These are phyloP conservation scores for Kandelia obovata DNA, from an alignment of 345 rosid genomes.

Conservation along the genomic window DNA sequence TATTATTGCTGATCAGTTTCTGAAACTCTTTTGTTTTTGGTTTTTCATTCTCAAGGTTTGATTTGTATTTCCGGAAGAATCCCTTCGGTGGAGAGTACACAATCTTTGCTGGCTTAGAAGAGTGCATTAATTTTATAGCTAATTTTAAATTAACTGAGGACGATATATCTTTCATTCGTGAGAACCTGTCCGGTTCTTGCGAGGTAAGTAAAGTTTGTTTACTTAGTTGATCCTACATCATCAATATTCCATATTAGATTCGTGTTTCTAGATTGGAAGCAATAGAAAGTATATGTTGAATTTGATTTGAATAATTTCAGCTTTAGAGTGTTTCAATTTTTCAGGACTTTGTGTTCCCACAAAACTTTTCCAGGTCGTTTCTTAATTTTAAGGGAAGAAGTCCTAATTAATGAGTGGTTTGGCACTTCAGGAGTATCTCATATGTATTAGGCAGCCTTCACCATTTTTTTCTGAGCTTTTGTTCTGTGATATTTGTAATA, in stretches of 20 bases:
- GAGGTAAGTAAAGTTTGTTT: slow-evolving; percentile 50
- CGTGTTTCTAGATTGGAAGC: too few species aligned
- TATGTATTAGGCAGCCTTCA: neutral
- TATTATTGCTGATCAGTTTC: neutral
- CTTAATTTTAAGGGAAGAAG: neutral
- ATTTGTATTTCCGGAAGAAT: slow-evolving; percentile 88
- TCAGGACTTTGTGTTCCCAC: neutral
- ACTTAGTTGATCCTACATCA: too few species aligned
- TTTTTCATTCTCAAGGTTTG: slow-evolving; percentile 57
- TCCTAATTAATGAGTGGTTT: neutral
- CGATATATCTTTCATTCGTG: slow-evolving; percentile 63
- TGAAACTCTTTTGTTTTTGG: neutral
- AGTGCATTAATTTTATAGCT: slow-evolving; percentile 83
- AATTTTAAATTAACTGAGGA: slow-evolving; percentile 71
- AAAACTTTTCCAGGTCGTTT: neutral
- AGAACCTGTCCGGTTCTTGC: slow-evolving; percentile 59
- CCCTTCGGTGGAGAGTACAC: slow-evolving; percentile 97
- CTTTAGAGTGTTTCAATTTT: neutral
- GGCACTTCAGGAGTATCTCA: neutral
- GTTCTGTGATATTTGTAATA: too few species aligned
- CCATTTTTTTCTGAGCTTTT: neutral
- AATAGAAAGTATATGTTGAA: too few species aligned
- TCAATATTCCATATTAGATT: too few species aligned
- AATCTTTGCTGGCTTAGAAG: slow-evolving; percentile 92
- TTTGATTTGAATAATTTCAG: neutral